These are phyloP conservation scores for Blepharisma japonicum DNA, from an alignment of 73 alveolate species.

Conservation along the genomic window DNA sequence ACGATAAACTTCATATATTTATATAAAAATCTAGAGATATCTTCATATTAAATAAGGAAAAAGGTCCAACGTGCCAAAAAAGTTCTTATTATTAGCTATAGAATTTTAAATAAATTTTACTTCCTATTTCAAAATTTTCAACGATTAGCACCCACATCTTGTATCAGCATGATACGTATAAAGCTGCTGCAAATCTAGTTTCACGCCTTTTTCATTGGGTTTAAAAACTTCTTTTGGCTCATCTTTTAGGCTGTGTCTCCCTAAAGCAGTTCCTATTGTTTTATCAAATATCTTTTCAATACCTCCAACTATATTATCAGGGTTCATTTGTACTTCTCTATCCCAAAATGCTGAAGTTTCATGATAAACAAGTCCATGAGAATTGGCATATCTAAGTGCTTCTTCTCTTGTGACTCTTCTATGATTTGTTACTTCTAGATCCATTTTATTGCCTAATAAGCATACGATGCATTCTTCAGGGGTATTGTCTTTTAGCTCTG, in stretches of 20 bases:
- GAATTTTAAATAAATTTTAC: too few species aligned
- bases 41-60: too few species aligned
- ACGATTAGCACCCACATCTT: too few species aligned
- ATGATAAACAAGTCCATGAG: neutral
- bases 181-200: too few species aligned
- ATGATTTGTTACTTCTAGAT: conserved; percentile 5
- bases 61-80: too few species aligned
- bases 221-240: neutral
- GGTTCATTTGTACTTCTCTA: neutral
- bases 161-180: too few species aligned
- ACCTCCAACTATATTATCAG: neutral
- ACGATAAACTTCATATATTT: too few species aligned
- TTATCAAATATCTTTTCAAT: neutral
- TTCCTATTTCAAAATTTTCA: too few species aligned
- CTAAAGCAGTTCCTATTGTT: neutral
- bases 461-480: conserved; percentile 32
- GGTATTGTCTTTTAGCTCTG: neutral
- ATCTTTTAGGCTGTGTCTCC: neutral
- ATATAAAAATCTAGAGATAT: too few species aligned
- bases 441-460: conserved; percentile 39
- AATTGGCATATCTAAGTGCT: neutral
- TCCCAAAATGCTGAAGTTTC: conserved; percentile 29
- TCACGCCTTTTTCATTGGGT: too few species aligned
- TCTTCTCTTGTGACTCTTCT: conserved; percentile 30
- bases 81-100: too few species aligned